These are phyloP conservation scores for Agrocybe pediades DNA, from an alignment of 768 basidiomycete genomes.

Conservation along the genomic window DNA sequence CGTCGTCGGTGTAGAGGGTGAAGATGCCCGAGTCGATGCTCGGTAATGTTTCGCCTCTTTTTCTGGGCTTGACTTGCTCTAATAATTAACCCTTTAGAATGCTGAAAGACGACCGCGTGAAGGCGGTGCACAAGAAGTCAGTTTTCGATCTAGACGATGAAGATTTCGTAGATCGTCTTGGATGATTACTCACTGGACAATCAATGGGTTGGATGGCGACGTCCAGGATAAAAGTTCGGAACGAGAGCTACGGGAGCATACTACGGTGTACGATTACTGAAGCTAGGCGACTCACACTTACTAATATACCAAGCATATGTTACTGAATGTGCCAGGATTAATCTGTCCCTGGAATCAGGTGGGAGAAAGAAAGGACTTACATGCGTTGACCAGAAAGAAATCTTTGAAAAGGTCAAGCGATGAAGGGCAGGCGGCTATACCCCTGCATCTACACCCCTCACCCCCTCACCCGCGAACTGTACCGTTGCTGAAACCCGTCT, in stretches of 20 bases:
- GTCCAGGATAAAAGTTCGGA: neutral
- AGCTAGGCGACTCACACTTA: neutral
- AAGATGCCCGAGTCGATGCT: conserved; percentile 86
- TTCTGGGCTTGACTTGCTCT: neutral
- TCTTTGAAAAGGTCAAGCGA: too few species aligned
- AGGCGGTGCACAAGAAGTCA: conserved; percentile 49
- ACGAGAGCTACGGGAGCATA: neutral
- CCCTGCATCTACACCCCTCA: conserved; percentile 25
- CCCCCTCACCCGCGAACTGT: conserved; percentile 28
- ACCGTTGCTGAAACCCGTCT: conserved; percentile 23
- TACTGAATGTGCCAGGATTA: too few species aligned
- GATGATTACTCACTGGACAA: conserved; percentile 29
- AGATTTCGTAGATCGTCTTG: conserved; percentile 46
- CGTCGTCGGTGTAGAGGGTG: conserved; percentile 84
- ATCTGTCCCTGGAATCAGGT: too few species aligned
- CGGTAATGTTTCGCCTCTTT: conserved; percentile 51
- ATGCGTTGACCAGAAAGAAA: too few species aligned
- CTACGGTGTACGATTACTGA: neutral
- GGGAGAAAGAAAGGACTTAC: too few species aligned
- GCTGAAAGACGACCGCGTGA: conserved; percentile 85
- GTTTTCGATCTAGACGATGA: conserved; percentile 47
- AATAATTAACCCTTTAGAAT: conserved; percentile 50
- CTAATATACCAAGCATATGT: neutral
- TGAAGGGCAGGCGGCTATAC: too few species aligned
- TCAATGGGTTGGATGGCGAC: neutral